These are phyloP conservation scores for Pseudocercospora fijiensis DNA, from an alignment of 2,329 filamentous ascomycete species.

Conservation along the genomic window DNA sequence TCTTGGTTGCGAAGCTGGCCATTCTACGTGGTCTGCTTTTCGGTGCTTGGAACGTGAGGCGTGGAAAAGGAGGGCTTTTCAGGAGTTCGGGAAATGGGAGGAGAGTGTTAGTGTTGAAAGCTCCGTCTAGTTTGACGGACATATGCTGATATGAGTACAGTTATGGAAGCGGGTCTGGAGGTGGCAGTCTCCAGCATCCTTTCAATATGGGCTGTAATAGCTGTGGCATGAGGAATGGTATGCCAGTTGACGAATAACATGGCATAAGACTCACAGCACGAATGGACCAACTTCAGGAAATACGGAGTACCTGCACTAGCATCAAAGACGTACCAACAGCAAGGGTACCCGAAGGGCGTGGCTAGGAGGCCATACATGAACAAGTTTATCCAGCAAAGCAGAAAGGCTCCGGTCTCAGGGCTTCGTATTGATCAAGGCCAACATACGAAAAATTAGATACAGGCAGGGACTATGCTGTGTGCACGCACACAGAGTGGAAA, in stretches of 20 bases:
- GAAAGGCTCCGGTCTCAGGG: neutral
- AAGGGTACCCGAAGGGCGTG: neutral
- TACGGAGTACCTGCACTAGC: neutral
- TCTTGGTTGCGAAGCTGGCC: conserved; percentile 20
- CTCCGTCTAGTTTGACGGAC: neutral
- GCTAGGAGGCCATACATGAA: neutral
- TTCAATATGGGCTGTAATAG: neutral
- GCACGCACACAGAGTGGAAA: neutral
- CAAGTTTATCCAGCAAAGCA: neutral
- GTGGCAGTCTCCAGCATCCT: neutral
- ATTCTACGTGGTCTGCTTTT: conserved; percentile 20
- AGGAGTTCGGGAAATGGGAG: conserved; percentile 1
- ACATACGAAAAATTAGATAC: too few relatives aligned
- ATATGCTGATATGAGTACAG: neutral
- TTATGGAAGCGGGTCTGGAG: neutral
- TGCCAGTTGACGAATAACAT: neutral
- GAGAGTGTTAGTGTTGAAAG: conserved; percentile 15
- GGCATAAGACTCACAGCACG: neutral
- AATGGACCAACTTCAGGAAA: neutral
- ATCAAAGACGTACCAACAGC: neutral
- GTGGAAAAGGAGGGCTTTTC: conserved; percentile 8
- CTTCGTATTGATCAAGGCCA: too few relatives aligned
- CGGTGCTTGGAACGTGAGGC: conserved; percentile 15
- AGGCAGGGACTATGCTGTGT: neutral
- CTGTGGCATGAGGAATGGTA: neutral